Conservation (phyloP, 345 rosid genomes). For the Eucalyptus regnans region DNA sequence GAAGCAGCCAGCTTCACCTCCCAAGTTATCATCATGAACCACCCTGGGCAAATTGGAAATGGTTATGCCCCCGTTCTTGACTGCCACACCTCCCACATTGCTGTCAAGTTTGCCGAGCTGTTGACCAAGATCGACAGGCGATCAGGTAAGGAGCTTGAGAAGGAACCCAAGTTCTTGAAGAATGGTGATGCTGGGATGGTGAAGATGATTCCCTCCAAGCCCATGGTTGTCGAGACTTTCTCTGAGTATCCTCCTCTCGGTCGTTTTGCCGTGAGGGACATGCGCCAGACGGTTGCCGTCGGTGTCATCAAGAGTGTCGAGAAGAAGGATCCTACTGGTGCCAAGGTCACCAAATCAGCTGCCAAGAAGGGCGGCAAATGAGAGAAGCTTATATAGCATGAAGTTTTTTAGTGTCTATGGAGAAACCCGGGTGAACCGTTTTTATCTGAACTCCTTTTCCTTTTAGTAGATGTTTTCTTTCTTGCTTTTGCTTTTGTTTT, state of each 20-base stretch:
- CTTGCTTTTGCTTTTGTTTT: neutral
- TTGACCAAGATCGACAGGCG: conserved; percentile 28
- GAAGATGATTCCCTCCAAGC: conserved; percentile 23
- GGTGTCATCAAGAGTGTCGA: conserved; percentile 24
- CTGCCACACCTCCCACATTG: conserved; percentile 17
- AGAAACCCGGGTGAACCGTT: neutral
- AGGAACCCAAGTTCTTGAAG: conserved; percentile 36
- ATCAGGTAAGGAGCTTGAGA: conserved; percentile 25
- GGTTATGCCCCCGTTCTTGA: conserved; percentile 15
- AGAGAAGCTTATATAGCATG: neutral
- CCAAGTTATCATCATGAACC: conserved; percentile 32
- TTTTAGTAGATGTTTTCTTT: neutral
- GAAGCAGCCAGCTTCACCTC: conserved; percentile 24
- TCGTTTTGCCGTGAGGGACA: conserved; percentile 24
- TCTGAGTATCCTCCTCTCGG: conserved; percentile 20
- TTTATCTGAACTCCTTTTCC: neutral
- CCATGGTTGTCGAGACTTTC: conserved; percentile 20
- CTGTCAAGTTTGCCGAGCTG: conserved; percentile 17
- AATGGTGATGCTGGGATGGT: conserved; percentile 21
- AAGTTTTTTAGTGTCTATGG: neutral
- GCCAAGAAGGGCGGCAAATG: neutral
- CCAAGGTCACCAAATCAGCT: conserved; percentile 19
- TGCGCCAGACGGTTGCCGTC: conserved; percentile 21
- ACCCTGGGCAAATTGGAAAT: conserved; percentile 26
- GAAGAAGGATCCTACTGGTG: conserved; percentile 18